Evolutionary conservation across 2,329 filamentous ascomycete species (phyloP), one percentile per base, ranked within the genome.

Genomic region (Rhexocercosporidium sp.): DNA sequence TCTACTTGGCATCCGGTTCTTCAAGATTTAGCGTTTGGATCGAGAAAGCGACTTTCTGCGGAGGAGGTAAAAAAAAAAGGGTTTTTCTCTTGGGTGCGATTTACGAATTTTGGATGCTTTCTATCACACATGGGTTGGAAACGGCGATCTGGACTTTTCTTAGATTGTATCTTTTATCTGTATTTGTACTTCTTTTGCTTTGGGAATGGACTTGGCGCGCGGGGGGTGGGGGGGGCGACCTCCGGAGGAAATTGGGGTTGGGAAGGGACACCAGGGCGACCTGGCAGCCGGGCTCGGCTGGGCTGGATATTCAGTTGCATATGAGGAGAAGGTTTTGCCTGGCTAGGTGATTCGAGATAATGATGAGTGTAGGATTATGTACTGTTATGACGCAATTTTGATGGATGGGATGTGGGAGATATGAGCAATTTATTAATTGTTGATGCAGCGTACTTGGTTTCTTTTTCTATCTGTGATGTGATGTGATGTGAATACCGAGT

Each of bases 141-240:
- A 56, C n/a, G 37, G 51, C 51, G 51, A 18, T 56, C 27, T 27
- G 47, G 16, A 56, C 11, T 37, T 37, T 12, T 49, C 29, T 29
- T 37, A 56, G 51, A 56, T 27, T 56, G 51, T 56, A 56, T n/a
- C 9, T 56, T 56, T 12, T 56, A 56, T 49, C 31, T 56, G 51
- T 56, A 56, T 37, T 56, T 56, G 29, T 37, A 56, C n/a, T 11
- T 56, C 29, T 11, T 20, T 20, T 12, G 27, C 16, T 18, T 56
- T 56, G 27, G 51, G 27, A n/a, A 3, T 4, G 22, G n/a, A 25
- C 3, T 11, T 31, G 29, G 29, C 9, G n/a, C n/a, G n/a, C n/a
- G n/a, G n/a, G n/a, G n/a, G n/a, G n/a, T n/a, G n/a, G n/a, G n/a
- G 34, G 34, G 34, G 34, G 34, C 34, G 8, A 37, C 34, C 34